Evolutionary conservation across 1,284 basidiomycete species (phyloP).

Genomic region (Malassezia arunalokei): DNA sequence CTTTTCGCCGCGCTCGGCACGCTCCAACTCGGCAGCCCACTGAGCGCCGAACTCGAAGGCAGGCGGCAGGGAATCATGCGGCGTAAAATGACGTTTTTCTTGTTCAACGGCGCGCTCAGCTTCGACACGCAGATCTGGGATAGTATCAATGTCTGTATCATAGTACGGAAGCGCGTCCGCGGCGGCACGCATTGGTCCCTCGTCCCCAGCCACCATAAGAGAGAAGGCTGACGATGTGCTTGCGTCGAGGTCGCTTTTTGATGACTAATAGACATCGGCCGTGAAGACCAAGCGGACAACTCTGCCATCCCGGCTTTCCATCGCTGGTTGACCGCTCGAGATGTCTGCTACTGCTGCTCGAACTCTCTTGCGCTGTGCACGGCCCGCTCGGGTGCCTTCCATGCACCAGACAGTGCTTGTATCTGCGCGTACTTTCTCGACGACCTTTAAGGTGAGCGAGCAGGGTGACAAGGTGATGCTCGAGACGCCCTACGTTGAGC

Average conservation of each 20-base stretch:
- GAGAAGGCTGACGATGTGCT: too few relatives aligned
- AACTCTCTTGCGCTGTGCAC: slow-evolving; percentile 6
- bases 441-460: slow-evolving; percentile 3
- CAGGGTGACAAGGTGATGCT: slow-evolving; percentile 38
- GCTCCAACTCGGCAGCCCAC: slow-evolving; percentile 29
- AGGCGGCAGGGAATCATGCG: slow-evolving; percentile 61
- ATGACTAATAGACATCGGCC: too few relatives aligned
- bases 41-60: slow-evolving; percentile 55
- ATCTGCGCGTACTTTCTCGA: slow-evolving; percentile 8
- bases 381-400: background rate
- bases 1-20: slow-evolving; percentile 49
- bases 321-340: background rate
- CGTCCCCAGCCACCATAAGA: too few relatives aligned
- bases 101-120: slow-evolving; percentile 62
- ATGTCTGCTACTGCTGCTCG: slow-evolving; percentile 15
- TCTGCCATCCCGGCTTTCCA: background rate
- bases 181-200: slow-evolving; percentile 2
- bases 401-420: background rate
- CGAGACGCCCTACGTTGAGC: slow-evolving; percentile 31
- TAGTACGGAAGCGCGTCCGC: slow-evolving; percentile 80
- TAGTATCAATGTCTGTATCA: slow-evolving; percentile 75
- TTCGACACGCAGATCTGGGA: slow-evolving; percentile 59
- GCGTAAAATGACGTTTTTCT: slow-evolving; percentile 54
- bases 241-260: too few relatives aligned
- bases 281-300: too few relatives aligned